Conservation (phyloP, 495 filamentous ascomycete genomes). For the Tuber magnatum region DNA sequence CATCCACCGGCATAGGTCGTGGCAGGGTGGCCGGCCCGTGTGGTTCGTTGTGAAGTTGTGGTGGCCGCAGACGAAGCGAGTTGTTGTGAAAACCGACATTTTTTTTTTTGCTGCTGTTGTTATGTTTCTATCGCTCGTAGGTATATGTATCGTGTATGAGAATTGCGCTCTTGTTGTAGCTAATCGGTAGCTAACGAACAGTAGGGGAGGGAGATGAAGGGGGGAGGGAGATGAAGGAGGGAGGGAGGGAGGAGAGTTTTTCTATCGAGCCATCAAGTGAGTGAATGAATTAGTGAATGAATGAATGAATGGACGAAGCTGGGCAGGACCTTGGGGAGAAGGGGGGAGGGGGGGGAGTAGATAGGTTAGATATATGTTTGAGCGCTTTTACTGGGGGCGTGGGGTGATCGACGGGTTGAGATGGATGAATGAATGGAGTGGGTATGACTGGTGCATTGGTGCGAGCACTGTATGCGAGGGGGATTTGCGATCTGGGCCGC, state of each 20-base stretch:
- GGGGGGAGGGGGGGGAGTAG: background rate
- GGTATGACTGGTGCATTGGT: slow-evolving; percentile 3
- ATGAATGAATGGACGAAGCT: background rate
- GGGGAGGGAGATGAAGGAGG: background rate
- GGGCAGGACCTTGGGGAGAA: background rate
- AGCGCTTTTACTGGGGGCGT: background rate
- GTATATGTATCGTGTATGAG: background rate
- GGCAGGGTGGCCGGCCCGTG: background rate
- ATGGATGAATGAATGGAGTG: background rate
- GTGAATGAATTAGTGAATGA: background rate
- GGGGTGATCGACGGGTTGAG: background rate
- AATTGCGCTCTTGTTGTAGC: background rate
- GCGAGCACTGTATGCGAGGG: background rate
- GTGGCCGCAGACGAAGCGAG: slow-evolving; percentile 1
- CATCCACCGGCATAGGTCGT: slow-evolving; percentile 1
- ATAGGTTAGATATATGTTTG: slow-evolving; percentile 1
- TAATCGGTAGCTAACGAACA: background rate
- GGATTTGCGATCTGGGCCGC: slow-evolving; percentile 4
- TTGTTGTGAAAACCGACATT: slow-evolving; percentile 1
- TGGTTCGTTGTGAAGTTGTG: slow-evolving; percentile 3
- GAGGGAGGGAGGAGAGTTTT: background rate
- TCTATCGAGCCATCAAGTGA: background rate
- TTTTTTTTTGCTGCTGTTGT: background rate
- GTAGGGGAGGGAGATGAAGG: background rate
- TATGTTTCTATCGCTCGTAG: background rate